Base-by-base conservation (phyloP, 306 rosid genomes). In the Glycine soja region DNA sequence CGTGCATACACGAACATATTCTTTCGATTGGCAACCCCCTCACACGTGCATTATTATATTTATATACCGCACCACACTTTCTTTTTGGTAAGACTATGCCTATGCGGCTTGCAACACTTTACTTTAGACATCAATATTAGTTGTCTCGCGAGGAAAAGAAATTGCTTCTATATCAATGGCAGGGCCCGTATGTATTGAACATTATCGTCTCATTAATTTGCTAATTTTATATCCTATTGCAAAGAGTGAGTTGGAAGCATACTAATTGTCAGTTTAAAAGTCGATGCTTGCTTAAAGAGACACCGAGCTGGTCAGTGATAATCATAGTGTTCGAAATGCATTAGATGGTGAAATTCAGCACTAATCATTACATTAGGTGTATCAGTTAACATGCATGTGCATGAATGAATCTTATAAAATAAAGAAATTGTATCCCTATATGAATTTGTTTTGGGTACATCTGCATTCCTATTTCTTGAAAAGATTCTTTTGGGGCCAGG, bases 251-350 rank as follows among this genome's bases (percentile, higher is more conserved):
- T 42, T 63, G 57, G 66, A 76, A 73, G 69, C 69, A 64, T 15
- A 30, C 40, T 36, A 36, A 24, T 36, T 63, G 79, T 48, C 38
- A 14, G 77, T 48, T 45, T 46, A 63, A 59, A 58, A 58, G 78
- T 58, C 48, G 24, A 62, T 74, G 84, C 19, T 53, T 52, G 48
- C 69, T 81, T 65, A 81, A 74, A 74, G 80, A 56, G 61, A 75
- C 71, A 47, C 58, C 77, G 4, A 74, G 40, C 4, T 42, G 50
- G 64, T 46, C 70, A 70, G 6, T 54, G 46, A 58, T 50, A 68
- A 76, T 76, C 68, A 82, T 82, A n/a, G 34, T 82, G 85, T 59
- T 62, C 9, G 11, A 58, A 69, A n/a, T 14, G 48, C 48, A 75
- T 68, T 69, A 66, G 76, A 57, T 36, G 75, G 13, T 57, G 10